Evolutionary conservation across 2,329 filamentous ascomycete genomes (phyloP).

Genomic region (Trichophyton verrucosum): DNA sequence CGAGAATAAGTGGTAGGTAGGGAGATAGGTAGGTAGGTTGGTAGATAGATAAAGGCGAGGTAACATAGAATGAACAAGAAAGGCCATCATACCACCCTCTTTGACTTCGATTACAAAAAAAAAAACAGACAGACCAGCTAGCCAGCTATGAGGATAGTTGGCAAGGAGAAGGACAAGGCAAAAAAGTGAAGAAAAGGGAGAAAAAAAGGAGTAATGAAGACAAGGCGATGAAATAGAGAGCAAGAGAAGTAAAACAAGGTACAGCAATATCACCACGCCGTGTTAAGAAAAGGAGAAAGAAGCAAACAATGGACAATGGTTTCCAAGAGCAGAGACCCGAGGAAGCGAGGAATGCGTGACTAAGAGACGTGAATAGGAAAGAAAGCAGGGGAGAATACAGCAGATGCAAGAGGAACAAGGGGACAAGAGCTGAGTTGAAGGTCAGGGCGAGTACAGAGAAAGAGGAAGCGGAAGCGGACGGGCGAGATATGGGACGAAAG

Average conservation of each 20-base stretch:
- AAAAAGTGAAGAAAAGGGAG: not conserved
- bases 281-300: not conserved
- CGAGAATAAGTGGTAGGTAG: not conserved
- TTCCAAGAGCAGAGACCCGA: conserved; percentile 18
- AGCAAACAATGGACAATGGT: conserved; percentile 16
- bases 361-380: not conserved
- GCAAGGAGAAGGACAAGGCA: not conserved
- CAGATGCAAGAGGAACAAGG: conserved; percentile 5
- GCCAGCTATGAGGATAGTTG: conserved; percentile 1
- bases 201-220: conserved; percentile 7
- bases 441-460: not conserved
- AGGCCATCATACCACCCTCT: conserved; percentile 8
- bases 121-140: not conserved
- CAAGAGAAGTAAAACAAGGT: conserved; percentile 8
- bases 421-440: conserved; percentile 16
- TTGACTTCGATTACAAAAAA: conserved; percentile 6
- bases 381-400: conserved; percentile 9
- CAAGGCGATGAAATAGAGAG: conserved; percentile 5
- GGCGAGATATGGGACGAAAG: conserved; percentile 6
- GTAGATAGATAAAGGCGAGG: too few species aligned
- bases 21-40: not conserved
- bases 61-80: conserved; percentile 23
- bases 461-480: conserved; percentile 15
- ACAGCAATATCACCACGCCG: conserved; percentile 18
- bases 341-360: conserved; percentile 9